Conservation (phyloP, 1,139 yeast genomes). For the Taphrina communis region DNA sequence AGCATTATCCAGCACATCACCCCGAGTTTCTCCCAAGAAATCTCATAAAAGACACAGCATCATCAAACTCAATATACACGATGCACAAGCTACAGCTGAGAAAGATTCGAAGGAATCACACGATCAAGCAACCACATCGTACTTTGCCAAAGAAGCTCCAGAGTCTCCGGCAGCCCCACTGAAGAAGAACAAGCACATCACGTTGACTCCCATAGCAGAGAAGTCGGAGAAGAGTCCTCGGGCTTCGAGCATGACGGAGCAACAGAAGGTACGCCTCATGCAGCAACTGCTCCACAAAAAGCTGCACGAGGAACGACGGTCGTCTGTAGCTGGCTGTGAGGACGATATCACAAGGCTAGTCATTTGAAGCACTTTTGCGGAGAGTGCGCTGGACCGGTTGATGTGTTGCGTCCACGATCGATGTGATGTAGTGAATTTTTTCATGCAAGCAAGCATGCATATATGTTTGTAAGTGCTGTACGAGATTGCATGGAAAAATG, state of each 20-base stretch:
- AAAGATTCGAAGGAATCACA: background rate
- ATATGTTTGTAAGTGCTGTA: too few relatives aligned
- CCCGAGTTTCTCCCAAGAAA: constrained; percentile 23
- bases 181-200: constrained; percentile 3
- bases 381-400: too few relatives aligned
- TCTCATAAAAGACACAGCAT: constrained; percentile 29
- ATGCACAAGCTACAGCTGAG: background rate
- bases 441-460: background rate
- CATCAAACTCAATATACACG: constrained; percentile 11
- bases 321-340: constrained; percentile 11
- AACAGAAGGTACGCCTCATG: constrained; percentile 27
- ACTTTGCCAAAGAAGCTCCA: constrained; percentile 27
- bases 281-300: constrained; percentile 29
- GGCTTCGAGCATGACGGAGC: constrained; percentile 14
- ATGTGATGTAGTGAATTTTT: background rate
- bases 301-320: constrained; percentile 14
- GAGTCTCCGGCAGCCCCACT: constrained; percentile 12
- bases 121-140: constrained; percentile 3
- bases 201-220: constrained; percentile 16
- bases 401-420: background rate
- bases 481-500: too few relatives aligned
- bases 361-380: background rate
- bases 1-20: constrained; percentile 18
- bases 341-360: constrained; percentile 10
- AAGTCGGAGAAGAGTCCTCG: constrained; percentile 17